Conservation (phyloP, 1,139 yeast species). For the Saccharomycopsis hybrid region DNA sequence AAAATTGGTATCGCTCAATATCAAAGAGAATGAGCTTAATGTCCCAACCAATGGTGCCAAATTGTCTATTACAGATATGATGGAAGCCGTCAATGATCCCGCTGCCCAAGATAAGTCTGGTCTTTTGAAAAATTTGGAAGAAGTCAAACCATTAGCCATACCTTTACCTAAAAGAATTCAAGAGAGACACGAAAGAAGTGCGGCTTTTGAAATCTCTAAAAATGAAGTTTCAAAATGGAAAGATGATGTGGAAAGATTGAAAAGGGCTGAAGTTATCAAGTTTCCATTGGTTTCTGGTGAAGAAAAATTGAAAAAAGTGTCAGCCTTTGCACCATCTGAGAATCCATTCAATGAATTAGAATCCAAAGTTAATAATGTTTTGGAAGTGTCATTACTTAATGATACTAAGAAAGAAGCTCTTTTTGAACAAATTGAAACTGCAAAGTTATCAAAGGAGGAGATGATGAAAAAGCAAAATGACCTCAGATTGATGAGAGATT, state of each 20-base stretch:
- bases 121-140: slow-evolving; percentile 38
- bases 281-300: slow-evolving; percentile 47
- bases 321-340: slow-evolving; percentile 48
- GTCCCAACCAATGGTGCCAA: slow-evolving; percentile 54
- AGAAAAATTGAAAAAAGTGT: slow-evolving; percentile 34
- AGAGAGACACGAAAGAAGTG: slow-evolving; percentile 77
- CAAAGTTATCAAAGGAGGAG: slow-evolving; percentile 76
- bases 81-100: slow-evolving; percentile 46
- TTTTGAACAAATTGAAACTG: slow-evolving; percentile 83
- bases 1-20: slow-evolving; percentile 44
- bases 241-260: slow-evolving; percentile 69
- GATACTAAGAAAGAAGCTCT: slow-evolving; percentile 75
- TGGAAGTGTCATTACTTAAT: slow-evolving; percentile 57
- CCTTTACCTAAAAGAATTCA: slow-evolving; percentile 87
- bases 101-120: slow-evolving; percentile 42
- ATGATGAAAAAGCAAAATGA: slow-evolving; percentile 72
- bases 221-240: slow-evolving; percentile 87
- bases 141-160: slow-evolving; percentile 47
- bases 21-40: slow-evolving; percentile 65
- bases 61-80: slow-evolving; percentile 69
- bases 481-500: slow-evolving; percentile 84
- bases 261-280: slow-evolving; percentile 77
- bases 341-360: slow-evolving; percentile 60
- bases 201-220: slow-evolving; percentile 85
- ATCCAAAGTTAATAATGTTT: slow-evolving; percentile 51